Evolutionary conservation across 768 basidiomycete species (phyloP).

Genomic region (Amyloporia xantha): DNA sequence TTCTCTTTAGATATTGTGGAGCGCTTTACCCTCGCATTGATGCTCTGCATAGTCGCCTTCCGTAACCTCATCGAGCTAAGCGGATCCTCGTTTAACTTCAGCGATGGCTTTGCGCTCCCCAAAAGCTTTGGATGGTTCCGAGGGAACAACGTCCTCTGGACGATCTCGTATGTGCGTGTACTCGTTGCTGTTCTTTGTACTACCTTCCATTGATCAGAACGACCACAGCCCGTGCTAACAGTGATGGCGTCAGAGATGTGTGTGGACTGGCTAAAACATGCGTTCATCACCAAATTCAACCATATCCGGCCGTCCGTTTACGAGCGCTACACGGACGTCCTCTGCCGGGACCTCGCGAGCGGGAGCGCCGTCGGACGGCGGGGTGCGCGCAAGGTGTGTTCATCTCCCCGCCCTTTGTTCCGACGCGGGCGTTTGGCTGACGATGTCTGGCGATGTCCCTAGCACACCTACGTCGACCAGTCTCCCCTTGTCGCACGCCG

Average conservation of each 20-base stretch:
- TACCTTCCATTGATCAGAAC: neutral
- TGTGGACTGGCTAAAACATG: conserved; percentile 99
- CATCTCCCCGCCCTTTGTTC: no score
- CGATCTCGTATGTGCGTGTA: conserved; percentile 77
- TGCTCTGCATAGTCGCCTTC: conserved; percentile 87
- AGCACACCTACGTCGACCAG: conserved; percentile 93
- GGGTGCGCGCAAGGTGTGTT: conserved; percentile 61
- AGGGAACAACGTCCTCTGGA: conserved; percentile 75
- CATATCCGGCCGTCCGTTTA: conserved; percentile 95
- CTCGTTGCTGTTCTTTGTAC: no score
- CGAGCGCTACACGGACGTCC: conserved; percentile 89
- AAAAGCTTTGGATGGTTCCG: conserved; percentile 81
- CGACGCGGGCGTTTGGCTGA: neutral
- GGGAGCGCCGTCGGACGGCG: conserved; percentile 65
- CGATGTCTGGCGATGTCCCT: conserved; percentile 3
- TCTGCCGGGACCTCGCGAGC: conserved; percentile 88
- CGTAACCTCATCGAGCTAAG: conserved; percentile 93
- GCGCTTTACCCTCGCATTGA: conserved; percentile 85
- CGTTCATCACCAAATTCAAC: conserved; percentile 99
- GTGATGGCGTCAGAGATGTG: conserved; percentile 89
- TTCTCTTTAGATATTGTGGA: conserved; percentile 99
- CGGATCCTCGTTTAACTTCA: conserved; percentile 80
- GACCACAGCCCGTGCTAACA: conserved; percentile 74
- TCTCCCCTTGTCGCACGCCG: conserved; percentile 91
- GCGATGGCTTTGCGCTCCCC: conserved; percentile 64